Evolutionary conservation across 805 yeast species (phyloP), one percentile per base, ranked within the genome.

Genomic region (Pichia heedii): DNA sequence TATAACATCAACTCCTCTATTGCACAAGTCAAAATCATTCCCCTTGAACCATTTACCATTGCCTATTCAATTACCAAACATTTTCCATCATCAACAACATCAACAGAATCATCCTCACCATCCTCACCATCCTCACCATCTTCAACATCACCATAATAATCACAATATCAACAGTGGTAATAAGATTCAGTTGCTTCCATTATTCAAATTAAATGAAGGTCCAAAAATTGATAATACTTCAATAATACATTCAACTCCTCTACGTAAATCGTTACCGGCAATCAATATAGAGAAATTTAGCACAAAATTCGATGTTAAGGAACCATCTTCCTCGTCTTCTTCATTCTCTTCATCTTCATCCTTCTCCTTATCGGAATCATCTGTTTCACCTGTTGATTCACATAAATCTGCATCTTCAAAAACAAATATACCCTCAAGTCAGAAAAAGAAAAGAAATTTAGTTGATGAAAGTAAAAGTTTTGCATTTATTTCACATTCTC

Each of bases 401-500:
- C 32, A 7, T 12, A 27, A 27, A 11, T 18, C 35, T 4, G 19
- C 20, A 3, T 22, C 30, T 24, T 22, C 30, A 6, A 36, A 22
- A 34, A 8, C 20, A n/a, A n/a, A n/a, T n/a, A n/a, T n/a, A n/a
- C n/a, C n/a, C n/a, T n/a, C n/a, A n/a, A n/a, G n/a, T n/a, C n/a
- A n/a, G n/a, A 29, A 50, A 44, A 20, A 49, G 40, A 32, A 47
- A 47, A 41, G 36, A 54, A n/a, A 29, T 29, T 13, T 15, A 29
- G 8, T 29, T 11, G 50, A 54, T 12, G 57, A 53, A 33, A 53
- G 52, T 32, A 70, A 69, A 50, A 60, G 72, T 18, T 84, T 80
- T 65, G 97, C 97, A 16, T 90, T 90, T 64, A 90, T 90, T 51
- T 80, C 94, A 20, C 97, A 90, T 63, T 86, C 96, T 8, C 95